Percentiles rank a stretch among this genome's conserved stretches.
Evolutionary conservation across 225 moss, liverwort and hornwort genomes (phyloP).

Genomic region (Neckera pumila): DNA sequence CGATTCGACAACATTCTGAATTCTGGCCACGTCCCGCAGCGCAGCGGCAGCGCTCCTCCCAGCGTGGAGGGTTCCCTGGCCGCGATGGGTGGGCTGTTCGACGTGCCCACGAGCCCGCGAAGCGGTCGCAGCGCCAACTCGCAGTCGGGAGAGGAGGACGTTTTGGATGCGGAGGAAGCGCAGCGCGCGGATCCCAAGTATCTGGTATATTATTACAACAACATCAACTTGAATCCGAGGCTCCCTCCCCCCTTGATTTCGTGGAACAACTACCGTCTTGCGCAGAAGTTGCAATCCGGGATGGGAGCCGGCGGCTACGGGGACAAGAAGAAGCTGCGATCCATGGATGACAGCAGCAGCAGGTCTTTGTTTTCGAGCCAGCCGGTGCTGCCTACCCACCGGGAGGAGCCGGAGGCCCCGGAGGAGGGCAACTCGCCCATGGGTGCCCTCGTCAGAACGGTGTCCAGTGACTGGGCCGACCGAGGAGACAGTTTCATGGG

Average conservation of each 20-base stretch:
- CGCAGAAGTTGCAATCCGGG: slow-evolving; percentile 75
- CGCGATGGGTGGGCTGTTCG: slow-evolving; percentile 77
- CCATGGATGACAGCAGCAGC: slow-evolving; percentile 85
- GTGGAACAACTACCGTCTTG: slow-evolving; percentile 80
- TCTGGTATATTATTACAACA: slow-evolving; percentile 72
- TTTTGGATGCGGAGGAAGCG: slow-evolving; percentile 64
- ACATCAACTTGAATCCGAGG: slow-evolving; percentile 88
- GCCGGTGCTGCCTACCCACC: slow-evolving; percentile 80
- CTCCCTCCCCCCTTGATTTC: slow-evolving; percentile 84
- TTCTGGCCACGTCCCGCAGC: slow-evolving; percentile 78
- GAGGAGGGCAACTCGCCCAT: slow-evolving; percentile 81
- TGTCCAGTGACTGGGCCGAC: slow-evolving; percentile 74
- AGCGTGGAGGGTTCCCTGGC: slow-evolving; percentile 93
- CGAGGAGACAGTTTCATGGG: slow-evolving; percentile 42
- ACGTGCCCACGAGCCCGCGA: slow-evolving; percentile 43
- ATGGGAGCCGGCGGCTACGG: slow-evolving; percentile 68
- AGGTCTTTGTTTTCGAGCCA: slow-evolving; percentile 93
- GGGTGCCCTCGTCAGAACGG: slow-evolving; percentile 48
- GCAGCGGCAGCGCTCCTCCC: slow-evolving; percentile 97
- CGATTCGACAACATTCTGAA: slow-evolving; percentile 82
- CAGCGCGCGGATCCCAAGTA: slow-evolving; percentile 91
- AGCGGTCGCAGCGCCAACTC: slow-evolving; percentile 23
- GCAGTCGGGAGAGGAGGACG: slow-evolving; percentile 41
- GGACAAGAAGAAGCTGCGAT: slow-evolving; percentile 83
- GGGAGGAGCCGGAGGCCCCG: slow-evolving; percentile 81